These are phyloP conservation scores for Phylloboletellus chloephorus DNA, from an alignment of 1,284 basidiomycete species.

Conservation along the genomic window DNA sequence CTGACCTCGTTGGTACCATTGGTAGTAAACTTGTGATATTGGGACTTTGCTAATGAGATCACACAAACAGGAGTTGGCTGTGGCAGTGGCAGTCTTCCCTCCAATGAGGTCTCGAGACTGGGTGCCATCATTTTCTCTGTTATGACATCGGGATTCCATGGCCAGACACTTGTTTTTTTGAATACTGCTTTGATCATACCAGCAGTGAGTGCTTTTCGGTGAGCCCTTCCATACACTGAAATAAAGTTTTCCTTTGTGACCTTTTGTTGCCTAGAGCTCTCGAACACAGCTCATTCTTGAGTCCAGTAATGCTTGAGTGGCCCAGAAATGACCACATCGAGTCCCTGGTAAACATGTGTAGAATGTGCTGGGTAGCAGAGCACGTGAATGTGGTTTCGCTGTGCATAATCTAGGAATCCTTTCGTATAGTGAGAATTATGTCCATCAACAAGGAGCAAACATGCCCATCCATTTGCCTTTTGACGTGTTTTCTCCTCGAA, in stretches of 20 bases:
- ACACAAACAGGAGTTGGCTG: background rate
- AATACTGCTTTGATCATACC: background rate
- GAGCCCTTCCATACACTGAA: background rate
- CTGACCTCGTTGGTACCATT: no score
- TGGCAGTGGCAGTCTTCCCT: background rate
- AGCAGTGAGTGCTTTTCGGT: background rate
- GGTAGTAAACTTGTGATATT: no score
- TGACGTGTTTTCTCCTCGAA: background rate
- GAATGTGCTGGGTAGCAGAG: constrained; percentile 5
- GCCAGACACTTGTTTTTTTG: constrained; percentile 1
- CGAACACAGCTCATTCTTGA: background rate
- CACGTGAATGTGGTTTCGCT: background rate
- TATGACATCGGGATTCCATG: constrained; percentile 2
- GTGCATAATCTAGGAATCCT: background rate
- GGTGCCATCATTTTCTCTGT: constrained; percentile 4
- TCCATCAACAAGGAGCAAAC: background rate
- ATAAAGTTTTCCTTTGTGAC: constrained; percentile 5
- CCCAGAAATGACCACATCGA: constrained; percentile 4
- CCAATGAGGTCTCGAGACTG: background rate
- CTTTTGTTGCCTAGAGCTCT: background rate
- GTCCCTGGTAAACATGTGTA: constrained; percentile 6
- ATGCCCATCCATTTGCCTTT: background rate
- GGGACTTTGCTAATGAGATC: background rate
- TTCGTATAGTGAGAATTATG: constrained; percentile 5
- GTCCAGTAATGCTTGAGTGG: background rate